These are phyloP conservation scores for Calvatia gigantea DNA, from an alignment of 768 basidiomycete species.

Conservation along the genomic window DNA sequence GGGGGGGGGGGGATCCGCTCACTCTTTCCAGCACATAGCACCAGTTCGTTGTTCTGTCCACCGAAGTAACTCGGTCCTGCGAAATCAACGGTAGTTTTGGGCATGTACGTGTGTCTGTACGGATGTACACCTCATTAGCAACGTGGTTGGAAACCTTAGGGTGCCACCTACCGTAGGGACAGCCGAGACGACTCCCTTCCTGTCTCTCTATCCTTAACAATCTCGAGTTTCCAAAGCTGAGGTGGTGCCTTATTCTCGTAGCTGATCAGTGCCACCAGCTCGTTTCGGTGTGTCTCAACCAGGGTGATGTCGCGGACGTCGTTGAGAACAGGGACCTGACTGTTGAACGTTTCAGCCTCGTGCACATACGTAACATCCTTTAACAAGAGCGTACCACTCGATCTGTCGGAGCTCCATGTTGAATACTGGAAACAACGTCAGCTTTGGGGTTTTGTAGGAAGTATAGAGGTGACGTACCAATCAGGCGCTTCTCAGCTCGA, in stretches of 20 bases:
- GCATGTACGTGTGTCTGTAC: conserved; percentile 68
- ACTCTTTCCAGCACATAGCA: conserved; percentile 79
- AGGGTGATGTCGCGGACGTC: conserved; percentile 71
- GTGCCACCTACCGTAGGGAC: conserved; percentile 31
- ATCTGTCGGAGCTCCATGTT: conserved; percentile 62
- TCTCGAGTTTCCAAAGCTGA: conserved; percentile 71
- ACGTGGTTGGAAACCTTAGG: neutral
- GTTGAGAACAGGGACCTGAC: conserved; percentile 70
- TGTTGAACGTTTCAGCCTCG: conserved; percentile 22
- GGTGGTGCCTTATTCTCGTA: conserved; percentile 78
- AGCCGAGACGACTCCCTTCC: conserved; percentile 31
- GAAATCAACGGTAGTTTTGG: conserved; percentile 65
- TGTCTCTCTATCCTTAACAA: conserved; percentile 51
- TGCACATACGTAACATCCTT: neutral
- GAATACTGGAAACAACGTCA: conserved; percentile 42
- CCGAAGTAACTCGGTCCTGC: conserved; percentile 83
- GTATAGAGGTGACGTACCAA: conserved; percentile 44
- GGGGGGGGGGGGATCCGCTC: conserved; percentile 9
- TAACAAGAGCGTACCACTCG: conserved; percentile 49
- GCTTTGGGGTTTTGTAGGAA: neutral
- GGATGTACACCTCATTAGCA: conserved; percentile 15
- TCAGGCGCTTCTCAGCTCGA: conserved; percentile 66
- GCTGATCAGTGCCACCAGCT: conserved; percentile 62
- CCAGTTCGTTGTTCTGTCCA: conserved; percentile 73
- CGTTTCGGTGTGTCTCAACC: conserved; percentile 43